Evolutionary conservation across 169 alveolate species (phyloP).

Genomic region (Cryptosporidium viatorum): DNA sequence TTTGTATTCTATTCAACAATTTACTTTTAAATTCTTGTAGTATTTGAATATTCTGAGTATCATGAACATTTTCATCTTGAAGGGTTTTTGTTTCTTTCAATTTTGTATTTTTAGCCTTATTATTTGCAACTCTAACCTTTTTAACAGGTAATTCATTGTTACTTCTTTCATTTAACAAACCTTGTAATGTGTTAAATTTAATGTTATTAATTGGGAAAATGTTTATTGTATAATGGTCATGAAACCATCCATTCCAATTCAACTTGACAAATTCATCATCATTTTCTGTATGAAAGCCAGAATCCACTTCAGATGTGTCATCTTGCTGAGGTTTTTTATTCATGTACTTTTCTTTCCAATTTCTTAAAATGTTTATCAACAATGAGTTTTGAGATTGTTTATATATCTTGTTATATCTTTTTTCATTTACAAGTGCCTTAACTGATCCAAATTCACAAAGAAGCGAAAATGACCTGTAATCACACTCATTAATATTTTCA

Average conservation of each 20-base stretch:
- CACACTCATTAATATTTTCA: slow-evolving; percentile 16
- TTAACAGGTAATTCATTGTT: not conserved
- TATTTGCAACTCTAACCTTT: slow-evolving; percentile 2
- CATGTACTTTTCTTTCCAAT: slow-evolving; percentile 33
- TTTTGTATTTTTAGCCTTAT: slow-evolving; percentile 5
- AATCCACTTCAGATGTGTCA: not conserved
- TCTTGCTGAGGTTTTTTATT: not conserved
- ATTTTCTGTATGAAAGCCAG: not conserved
- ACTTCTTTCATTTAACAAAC: not conserved
- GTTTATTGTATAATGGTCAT: slow-evolving; percentile 16
- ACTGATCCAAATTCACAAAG: slow-evolving; percentile 70
- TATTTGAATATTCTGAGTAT: not conserved
- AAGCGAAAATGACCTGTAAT: slow-evolving; percentile 32
- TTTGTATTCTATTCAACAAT: not conserved
- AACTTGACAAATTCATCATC: not conserved
- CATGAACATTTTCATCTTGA: not conserved
- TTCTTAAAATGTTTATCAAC: slow-evolving; percentile 10
- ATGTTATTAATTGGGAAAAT: slow-evolving; percentile 52
- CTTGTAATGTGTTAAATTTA: slow-evolving; percentile 41
- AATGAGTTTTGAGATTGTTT: slow-evolving; percentile 45
- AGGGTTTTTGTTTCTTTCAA: slow-evolving; percentile 27
- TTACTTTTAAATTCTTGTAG: slow-evolving; percentile 10
- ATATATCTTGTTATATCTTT: slow-evolving; percentile 42
- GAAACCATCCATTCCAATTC: slow-evolving; percentile 67
- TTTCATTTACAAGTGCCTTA: slow-evolving; percentile 58